Conservation (phyloP, 202 grass and related monocot species). For the Saccharum hybrid region DNA sequence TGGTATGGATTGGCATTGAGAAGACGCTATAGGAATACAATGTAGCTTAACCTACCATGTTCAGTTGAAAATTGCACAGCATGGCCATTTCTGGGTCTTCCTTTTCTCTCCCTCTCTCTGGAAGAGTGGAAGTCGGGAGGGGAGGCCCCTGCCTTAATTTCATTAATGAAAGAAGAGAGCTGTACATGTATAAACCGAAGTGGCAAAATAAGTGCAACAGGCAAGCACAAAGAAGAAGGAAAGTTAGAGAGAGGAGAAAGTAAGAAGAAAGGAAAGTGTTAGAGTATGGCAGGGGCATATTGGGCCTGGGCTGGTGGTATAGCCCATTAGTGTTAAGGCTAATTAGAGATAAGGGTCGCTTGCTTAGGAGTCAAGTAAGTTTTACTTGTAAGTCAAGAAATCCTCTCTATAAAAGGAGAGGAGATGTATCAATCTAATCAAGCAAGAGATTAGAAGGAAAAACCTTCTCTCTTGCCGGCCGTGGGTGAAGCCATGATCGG, state of each 20-base stretch:
- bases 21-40: background rate
- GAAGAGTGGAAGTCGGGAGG: background rate
- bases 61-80: background rate
- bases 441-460: no score
- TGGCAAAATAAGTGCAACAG: constrained; percentile 1
- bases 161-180: background rate
- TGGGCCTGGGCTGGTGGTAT: no score
- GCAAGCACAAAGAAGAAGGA: background rate
- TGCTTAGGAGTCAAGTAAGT: no score
- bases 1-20: background rate
- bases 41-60: constrained; percentile 5
- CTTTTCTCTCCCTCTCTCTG: no score
- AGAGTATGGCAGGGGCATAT: no score
- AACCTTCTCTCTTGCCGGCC: no score
- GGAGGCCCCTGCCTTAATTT: background rate
- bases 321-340: no score
- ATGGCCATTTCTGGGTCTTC: background rate
- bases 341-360: no score
- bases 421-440: no score
- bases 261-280: background rate
- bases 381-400: no score
- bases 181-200: background rate
- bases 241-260: background rate
- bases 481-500: no score
- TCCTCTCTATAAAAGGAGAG: no score